Conservation (phyloP, 2,329 filamentous ascomycete genomes). For the Pseudogymnoascus sp. region DNA sequence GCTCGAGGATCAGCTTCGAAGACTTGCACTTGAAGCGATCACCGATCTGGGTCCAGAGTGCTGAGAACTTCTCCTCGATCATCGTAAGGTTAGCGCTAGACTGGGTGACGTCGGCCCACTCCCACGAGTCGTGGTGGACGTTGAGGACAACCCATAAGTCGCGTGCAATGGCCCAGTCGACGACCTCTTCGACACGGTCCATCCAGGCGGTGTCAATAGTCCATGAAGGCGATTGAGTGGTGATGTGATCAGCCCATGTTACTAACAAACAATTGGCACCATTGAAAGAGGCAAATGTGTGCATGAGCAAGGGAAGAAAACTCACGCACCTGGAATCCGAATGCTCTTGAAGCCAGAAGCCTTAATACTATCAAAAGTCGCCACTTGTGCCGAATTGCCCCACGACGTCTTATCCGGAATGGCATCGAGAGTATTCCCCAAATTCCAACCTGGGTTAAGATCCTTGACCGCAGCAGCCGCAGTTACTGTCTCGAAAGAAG, state of each 20-base stretch:
- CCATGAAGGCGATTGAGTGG: constrained; percentile 41
- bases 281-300: not conserved
- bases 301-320: not conserved
- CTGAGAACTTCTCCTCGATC: constrained; percentile 48
- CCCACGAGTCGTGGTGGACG: constrained; percentile 51
- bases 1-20: constrained; percentile 45
- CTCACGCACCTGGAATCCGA: constrained; percentile 39
- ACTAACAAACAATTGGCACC: constrained; percentile 31
- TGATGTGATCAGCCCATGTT: constrained; percentile 50
- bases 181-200: constrained; percentile 46
- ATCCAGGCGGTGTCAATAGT: constrained; percentile 46
- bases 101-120: constrained; percentile 45
- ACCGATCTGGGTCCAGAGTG: constrained; percentile 50
- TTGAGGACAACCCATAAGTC: constrained; percentile 47
- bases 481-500: constrained; percentile 17
- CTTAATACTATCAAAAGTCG: constrained; percentile 44
- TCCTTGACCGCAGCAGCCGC: constrained; percentile 30
- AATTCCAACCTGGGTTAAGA: constrained; percentile 50
- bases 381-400: constrained; percentile 45
- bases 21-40: constrained; percentile 45
- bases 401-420: constrained; percentile 47
- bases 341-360: constrained; percentile 48
- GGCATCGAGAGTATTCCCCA: constrained; percentile 52
- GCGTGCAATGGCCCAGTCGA: constrained; percentile 44
- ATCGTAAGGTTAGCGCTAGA: constrained; percentile 37